Percentiles rank a stretch among this genome's conserved stretches.
Conservation (phyloP, 805 yeast species). For the Tetrapisispora namnaoensis region DNA sequence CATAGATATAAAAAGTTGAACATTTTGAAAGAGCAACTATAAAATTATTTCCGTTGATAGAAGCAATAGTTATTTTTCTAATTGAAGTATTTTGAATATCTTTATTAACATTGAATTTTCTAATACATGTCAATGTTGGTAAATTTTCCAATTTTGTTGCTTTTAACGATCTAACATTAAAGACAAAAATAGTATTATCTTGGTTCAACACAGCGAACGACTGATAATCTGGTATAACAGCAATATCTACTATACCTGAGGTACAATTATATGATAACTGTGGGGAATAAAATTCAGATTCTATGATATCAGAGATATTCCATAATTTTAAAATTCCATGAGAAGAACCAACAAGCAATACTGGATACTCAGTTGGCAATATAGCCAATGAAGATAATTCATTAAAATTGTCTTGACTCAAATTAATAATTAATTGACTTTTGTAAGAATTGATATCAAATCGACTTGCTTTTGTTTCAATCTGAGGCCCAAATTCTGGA, state of each 20-base stretch:
- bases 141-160: constrained; percentile 6
- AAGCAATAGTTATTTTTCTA: constrained; percentile 35
- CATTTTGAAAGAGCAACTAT: constrained; percentile 45
- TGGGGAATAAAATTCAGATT: constrained; percentile 46
- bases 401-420: constrained; percentile 49
- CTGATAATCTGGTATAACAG: constrained; percentile 44
- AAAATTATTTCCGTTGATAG: constrained; percentile 31
- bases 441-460: constrained; percentile 16
- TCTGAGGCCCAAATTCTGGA: constrained; percentile 50
- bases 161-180: constrained; percentile 30
- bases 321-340: constrained; percentile 66
- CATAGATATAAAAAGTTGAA: constrained; percentile 43
- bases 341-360: constrained; percentile 70
- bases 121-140: constrained; percentile 15
- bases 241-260: constrained; percentile 39
- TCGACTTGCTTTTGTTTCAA: constrained; percentile 4
- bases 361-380: constrained; percentile 47
- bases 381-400: constrained; percentile 48
- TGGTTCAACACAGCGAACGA: constrained; percentile 45
- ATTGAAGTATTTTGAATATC: constrained; percentile 34
- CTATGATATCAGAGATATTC: constrained; percentile 60
- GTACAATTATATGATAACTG: constrained; percentile 39
- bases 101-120: constrained; percentile 15
- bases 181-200: constrained; percentile 29
- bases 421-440: constrained; percentile 51